These are phyloP conservation scores for Platanus orientalis DNA, from an alignment of 164 flowering plant species.

Conservation along the genomic window DNA sequence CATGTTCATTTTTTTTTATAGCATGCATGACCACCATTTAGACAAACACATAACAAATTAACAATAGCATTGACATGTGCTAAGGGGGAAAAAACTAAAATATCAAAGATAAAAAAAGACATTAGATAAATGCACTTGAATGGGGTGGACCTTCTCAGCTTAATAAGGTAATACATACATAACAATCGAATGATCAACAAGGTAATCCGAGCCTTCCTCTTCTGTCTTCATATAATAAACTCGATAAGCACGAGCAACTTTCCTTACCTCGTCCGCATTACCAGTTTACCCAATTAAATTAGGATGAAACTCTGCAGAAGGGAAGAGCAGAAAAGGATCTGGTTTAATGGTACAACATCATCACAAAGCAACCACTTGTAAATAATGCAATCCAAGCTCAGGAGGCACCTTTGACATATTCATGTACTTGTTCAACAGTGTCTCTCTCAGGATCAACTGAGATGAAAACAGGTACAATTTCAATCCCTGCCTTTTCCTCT, in stretches of 20 bases:
- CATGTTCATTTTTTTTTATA: too few relatives aligned
- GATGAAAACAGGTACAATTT: constrained; percentile 80
- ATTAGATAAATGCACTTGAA: too few relatives aligned
- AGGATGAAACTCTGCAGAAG: constrained; percentile 79
- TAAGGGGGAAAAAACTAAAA: too few relatives aligned
- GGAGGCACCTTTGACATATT: constrained; percentile 76
- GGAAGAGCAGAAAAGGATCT: background rate
- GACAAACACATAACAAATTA: too few relatives aligned
- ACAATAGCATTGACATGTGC: too few relatives aligned
- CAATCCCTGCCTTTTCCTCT: constrained; percentile 66
- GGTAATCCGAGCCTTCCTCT: constrained; percentile 89
- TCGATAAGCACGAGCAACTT: constrained; percentile 87
- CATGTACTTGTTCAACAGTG: constrained; percentile 87
- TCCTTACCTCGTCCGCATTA: constrained; percentile 49
- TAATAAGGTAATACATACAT: constrained; percentile 49
- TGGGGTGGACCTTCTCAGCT: too few relatives aligned
- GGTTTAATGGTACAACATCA: too few relatives aligned
- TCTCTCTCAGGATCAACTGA: constrained; percentile 99
- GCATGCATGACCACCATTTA: too few relatives aligned
- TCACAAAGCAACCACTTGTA: background rate
- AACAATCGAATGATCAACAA: constrained; percentile 94
- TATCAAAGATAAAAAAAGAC: too few relatives aligned
- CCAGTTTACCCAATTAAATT: constrained; percentile 88
- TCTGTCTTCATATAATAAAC: constrained; percentile 95
- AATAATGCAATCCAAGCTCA: background rate